Conservation (phyloP, 306 rosid genomes). For the Cicer yamashitae region DNA sequence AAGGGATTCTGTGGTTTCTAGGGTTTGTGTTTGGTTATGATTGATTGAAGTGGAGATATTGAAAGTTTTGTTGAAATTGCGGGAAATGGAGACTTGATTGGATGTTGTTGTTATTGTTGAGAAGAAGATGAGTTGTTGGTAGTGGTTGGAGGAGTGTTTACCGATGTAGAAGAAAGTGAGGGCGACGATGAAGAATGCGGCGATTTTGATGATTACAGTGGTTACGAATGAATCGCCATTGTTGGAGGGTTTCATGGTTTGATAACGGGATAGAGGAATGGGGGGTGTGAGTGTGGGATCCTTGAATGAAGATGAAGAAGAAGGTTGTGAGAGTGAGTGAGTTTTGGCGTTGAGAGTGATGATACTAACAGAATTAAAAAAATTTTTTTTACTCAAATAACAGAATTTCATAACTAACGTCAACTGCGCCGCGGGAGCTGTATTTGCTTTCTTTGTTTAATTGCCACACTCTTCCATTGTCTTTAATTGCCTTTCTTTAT, state of each 20-base stretch:
- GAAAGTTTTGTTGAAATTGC: conserved; percentile 54
- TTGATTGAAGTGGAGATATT: conserved; percentile 57
- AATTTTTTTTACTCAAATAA: too few species aligned
- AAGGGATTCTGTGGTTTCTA: conserved; percentile 11
- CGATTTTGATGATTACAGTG: conserved; percentile 50
- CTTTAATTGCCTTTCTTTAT: too few species aligned
- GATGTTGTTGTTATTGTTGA: conserved; percentile 13
- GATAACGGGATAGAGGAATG: neutral
- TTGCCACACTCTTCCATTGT: too few species aligned
- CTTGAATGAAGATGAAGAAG: too few species aligned
- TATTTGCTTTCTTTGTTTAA: too few species aligned
- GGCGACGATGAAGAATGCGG: conserved; percentile 51
- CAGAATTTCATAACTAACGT: too few species aligned
- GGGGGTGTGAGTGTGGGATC: neutral
- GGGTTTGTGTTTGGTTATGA: conserved; percentile 37
- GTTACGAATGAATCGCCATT: conserved; percentile 50
- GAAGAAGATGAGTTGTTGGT: conserved; percentile 77
- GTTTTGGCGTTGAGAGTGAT: neutral
- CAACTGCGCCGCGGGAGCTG: too few species aligned
- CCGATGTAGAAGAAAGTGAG: conserved; percentile 74
- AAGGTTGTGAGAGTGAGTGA: neutral
- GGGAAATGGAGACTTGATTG: conserved; percentile 60
- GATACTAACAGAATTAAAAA: neutral
- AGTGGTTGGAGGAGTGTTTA: conserved; percentile 63
- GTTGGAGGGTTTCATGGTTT: conserved; percentile 49